phyloP scores from a whole-genome alignment of 1,284 basidiomycete genomes.

The Schizophyllum commune region DNA sequence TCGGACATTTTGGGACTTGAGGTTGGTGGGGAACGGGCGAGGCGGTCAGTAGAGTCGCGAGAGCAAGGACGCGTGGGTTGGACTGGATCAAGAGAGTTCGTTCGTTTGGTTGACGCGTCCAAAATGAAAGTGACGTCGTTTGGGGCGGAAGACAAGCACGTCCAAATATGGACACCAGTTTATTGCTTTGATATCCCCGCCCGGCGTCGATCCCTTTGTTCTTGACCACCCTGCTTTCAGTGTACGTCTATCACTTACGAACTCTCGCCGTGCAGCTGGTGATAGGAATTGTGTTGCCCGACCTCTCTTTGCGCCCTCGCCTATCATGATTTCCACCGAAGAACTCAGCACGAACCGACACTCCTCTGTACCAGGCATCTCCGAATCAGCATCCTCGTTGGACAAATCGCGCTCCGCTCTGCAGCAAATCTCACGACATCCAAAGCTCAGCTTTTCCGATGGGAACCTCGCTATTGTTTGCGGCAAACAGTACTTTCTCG shows the following conservation, averaged over 20 bases:
- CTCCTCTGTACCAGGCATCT: constrained; percentile 16
- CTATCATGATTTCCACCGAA: constrained; percentile 10
- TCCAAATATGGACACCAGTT: not conserved
- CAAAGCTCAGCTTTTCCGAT: constrained; percentile 55
- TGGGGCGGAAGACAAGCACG: no score
- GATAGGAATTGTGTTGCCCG: no score
- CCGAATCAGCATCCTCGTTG: constrained; percentile 1
- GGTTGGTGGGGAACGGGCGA: not conserved
- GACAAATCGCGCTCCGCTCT: constrained; percentile 5
- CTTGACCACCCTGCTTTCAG: not conserved
- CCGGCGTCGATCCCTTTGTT: not conserved
- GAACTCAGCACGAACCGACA: constrained; percentile 46
- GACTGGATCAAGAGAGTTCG: no score
- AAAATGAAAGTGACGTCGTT: no score
- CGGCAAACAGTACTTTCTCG: constrained; percentile 50
- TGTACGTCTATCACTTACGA: constrained; percentile 1
- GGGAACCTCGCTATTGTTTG: constrained; percentile 58
- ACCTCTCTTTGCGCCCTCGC: no score
- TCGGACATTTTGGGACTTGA: constrained; percentile 36
- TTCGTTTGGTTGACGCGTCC: no score
- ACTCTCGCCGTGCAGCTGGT: no score
- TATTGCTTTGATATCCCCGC: not conserved
- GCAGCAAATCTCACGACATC: constrained; percentile 30
- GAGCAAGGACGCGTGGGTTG: not conserved
- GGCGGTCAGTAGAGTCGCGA: not conserved